These are phyloP conservation scores for Lactifluus rugatus DNA, from an alignment of 768 basidiomycete species.

Conservation along the genomic window DNA sequence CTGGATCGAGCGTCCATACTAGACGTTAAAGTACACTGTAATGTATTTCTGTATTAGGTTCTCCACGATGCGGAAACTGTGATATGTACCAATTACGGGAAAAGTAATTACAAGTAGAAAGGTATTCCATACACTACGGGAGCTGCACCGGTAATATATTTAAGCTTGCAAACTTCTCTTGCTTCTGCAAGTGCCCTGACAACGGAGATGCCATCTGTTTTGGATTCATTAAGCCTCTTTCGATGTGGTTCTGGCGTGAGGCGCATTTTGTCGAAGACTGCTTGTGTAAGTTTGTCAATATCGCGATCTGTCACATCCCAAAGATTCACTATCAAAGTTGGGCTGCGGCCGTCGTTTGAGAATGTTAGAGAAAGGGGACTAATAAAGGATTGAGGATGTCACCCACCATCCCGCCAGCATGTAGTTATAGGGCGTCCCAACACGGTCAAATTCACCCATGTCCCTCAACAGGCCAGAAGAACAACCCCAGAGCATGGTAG, in stretches of 20 bases:
- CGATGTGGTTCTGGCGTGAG: constrained; percentile 32
- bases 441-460: constrained; percentile 89
- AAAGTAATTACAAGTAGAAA: constrained; percentile 50
- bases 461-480: constrained; percentile 84
- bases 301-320: constrained; percentile 99
- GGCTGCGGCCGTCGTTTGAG: constrained; percentile 31
- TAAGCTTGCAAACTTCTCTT: constrained; percentile 76
- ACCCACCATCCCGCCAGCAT: constrained; percentile 96
- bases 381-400: background rate
- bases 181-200: constrained; percentile 73
- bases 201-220: constrained; percentile 36
- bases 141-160: constrained; percentile 90
- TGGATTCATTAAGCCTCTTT: constrained; percentile 18
- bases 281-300: constrained; percentile 84
- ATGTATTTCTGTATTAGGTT: background rate
- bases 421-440: constrained; percentile 89
- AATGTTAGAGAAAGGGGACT: background rate
- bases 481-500: constrained; percentile 98
- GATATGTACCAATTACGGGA: background rate
- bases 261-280: constrained; percentile 66
- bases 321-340: constrained; percentile 85
- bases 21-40: background rate
- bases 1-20: background rate
- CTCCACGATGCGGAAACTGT: background rate
- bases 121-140: constrained; percentile 95